Evolutionary conservation across 306 rosid species (phyloP), one percentile per base, ranked within the genome.

Genomic region (Castanea sativa): DNA sequence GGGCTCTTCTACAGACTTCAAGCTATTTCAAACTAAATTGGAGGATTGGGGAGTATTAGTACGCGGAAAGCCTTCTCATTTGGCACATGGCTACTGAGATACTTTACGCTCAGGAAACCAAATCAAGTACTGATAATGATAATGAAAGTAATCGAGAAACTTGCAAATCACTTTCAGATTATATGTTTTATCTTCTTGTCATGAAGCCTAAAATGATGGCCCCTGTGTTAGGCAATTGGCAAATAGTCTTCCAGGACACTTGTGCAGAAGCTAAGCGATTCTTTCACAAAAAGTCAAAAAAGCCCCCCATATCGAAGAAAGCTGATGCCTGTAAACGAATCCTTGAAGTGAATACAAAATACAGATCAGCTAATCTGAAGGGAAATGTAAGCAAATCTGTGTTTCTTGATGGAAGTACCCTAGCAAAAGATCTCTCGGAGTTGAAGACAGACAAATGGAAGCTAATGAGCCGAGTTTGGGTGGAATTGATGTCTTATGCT

Each of bases 21-120:
- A 49, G 3, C 59, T 59, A 69, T 10, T 0, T 0, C 12, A 0
- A 74, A 0, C 64, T 78, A 15, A 78, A 83, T 45, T 69, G 80
- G 86, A 78, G 80, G 55, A 29, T 83, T 4, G 43, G 32, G 20
- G 78, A 83, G 25, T 75, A 69, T 55, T 74, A 70, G 67, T 83
- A 69, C 33, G 70, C 77, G 0, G 86, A 79, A 63, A 78, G 83
- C 35, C 77, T 79, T 68, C 80, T 83, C 25, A 14, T 78, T 5
- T 83, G 83, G 86, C 86, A 83, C 79, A 25, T 79, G 33, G 86
- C 83, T 14, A 83, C 86, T 0, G 77, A 83, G 45, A 38, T 79
- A 18, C 67, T 83, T 2, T 69, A 38, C 59, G 53, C 8, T 29
- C n/a, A 29, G 1, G 5, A 41, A 29, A 10, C 0, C 65, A 0